Conservation (phyloP, 306 rosid species). For the Arachis stenosperma region DNA sequence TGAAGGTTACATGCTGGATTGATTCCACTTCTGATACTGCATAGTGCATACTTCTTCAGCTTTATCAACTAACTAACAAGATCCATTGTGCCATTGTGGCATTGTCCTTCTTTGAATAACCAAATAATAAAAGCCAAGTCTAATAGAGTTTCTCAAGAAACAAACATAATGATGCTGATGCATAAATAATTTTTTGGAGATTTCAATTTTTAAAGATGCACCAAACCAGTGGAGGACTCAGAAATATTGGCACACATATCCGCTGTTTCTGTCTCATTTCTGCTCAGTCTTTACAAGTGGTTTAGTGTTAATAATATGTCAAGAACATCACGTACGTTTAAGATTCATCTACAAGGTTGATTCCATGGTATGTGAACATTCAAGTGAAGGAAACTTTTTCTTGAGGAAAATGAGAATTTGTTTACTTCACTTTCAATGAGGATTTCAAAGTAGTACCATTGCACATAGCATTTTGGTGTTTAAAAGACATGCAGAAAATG, state of each 20-base stretch:
- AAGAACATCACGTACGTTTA: neutral
- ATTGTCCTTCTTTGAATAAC: neutral
- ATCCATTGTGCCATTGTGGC: neutral
- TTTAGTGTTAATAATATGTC: neutral
- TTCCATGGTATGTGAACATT: neutral
- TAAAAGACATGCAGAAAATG: constrained; percentile 11
- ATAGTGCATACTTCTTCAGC: neutral
- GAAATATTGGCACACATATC: neutral
- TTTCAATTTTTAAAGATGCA: neutral
- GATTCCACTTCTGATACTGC: neutral
- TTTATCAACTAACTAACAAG: neutral
- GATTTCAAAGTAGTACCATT: neutral
- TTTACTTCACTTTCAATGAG: neutral
- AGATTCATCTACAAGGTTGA: neutral
- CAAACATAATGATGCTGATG: neutral
- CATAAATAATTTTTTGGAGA: neutral
- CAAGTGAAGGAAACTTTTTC: neutral
- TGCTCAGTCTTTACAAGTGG: neutral
- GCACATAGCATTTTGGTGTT: constrained; percentile 21
- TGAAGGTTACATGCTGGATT: neutral
- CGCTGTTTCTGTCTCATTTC: neutral
- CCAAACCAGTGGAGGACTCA: neutral
- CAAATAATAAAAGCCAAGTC: neutral
- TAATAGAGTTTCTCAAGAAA: neutral
- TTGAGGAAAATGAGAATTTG: neutral